These are phyloP conservation scores for Daedaleopsis sinensis DNA, from an alignment of 768 basidiomycete genomes.

Conservation along the genomic window DNA sequence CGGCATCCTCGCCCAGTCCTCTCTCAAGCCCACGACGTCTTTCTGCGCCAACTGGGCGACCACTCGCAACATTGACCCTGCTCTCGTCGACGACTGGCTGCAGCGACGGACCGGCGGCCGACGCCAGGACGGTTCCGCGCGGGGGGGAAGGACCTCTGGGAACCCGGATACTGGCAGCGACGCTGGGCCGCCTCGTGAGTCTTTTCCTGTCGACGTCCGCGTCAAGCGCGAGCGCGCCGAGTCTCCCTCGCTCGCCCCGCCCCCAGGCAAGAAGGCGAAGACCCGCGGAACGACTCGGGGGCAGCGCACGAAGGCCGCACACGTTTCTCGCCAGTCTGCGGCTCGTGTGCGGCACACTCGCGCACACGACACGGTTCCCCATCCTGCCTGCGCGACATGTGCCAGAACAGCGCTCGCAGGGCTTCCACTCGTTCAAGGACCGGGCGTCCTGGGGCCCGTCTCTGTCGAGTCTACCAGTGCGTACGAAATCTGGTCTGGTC, in stretches of 20 bases:
- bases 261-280: constrained; percentile 5
- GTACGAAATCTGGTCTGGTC: no score
- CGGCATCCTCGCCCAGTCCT: neutral
- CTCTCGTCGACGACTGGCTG: constrained; percentile 8
- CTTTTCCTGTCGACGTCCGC: neutral
- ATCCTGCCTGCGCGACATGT: constrained; percentile 12
- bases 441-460: no score
- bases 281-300: neutral
- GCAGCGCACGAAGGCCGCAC: neutral
- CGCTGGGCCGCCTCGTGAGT: neutral
- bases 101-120: constrained; percentile 1
- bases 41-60: constrained; percentile 5
- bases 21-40: neutral
- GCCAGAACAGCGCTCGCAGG: neutral
- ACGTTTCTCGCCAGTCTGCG: neutral
- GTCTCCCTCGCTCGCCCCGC: constrained; percentile 11
- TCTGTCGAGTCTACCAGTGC: no score
- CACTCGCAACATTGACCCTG: neutral
- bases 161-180: neutral
- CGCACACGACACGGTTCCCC: constrained; percentile 16
- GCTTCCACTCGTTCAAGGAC: neutral
- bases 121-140: neutral
- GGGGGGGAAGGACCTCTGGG: neutral
- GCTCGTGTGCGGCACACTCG: constrained; percentile 18
- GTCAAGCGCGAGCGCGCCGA: constrained; percentile 23